phyloP scores from a whole-genome alignment of 2,329 filamentous ascomycete species.

The Dryadomyces quercivorus region DNA sequence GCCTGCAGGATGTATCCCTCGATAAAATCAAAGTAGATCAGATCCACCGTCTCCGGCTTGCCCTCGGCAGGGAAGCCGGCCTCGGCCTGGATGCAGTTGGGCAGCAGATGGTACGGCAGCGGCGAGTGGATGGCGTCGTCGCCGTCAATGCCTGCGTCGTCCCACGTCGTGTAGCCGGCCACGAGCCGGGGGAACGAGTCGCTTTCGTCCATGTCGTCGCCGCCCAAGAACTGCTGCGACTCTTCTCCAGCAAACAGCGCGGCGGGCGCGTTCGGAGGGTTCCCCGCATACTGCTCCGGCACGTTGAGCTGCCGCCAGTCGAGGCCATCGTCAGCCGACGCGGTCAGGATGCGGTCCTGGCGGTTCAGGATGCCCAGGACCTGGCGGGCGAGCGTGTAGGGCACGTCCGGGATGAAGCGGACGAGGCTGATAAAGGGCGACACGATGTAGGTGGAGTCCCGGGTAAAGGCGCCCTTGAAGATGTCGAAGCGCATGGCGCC shows the following conservation, averaged over 20 bases:
- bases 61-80: constrained; percentile 43
- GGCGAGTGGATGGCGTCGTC: constrained; percentile 78
- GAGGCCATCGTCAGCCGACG: constrained; percentile 12
- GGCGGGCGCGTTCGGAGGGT: neutral
- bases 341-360: constrained; percentile 35
- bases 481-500: constrained; percentile 92
- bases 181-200: constrained; percentile 30
- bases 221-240: constrained; percentile 19
- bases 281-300: constrained; percentile 29
- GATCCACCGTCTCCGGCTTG: constrained; percentile 60
- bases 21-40: constrained; percentile 88
- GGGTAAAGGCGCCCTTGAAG: constrained; percentile 82
- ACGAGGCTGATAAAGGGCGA: constrained; percentile 80
- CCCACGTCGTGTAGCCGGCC: constrained; percentile 74
- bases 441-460: constrained; percentile 73
- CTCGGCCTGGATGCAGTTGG: constrained; percentile 69
- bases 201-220: constrained; percentile 13
- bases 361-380: constrained; percentile 50
- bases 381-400: constrained; percentile 60
- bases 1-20: constrained; percentile 70
- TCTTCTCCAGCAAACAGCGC: constrained; percentile 6
- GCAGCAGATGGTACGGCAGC: constrained; percentile 63
- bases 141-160: constrained; percentile 72
- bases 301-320: constrained; percentile 35
- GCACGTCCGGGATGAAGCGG: constrained; percentile 66